Evolutionary conservation across 441 rosid species (phyloP).

Genomic region (Manihot esculenta): DNA sequence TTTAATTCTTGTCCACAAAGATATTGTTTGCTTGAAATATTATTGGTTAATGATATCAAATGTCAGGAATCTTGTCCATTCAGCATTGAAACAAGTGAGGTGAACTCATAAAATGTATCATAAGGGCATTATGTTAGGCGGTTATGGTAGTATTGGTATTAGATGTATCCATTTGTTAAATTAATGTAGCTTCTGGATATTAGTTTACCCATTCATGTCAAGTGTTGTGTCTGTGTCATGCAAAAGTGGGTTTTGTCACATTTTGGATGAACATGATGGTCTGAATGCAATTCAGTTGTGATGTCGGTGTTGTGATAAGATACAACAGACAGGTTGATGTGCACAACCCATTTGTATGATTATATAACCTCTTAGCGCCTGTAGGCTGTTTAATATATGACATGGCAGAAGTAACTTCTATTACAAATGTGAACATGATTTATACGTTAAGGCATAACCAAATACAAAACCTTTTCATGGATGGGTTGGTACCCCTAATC

Average conservation of each 20-base stretch:
- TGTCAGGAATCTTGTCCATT: background rate
- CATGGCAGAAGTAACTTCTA: background rate
- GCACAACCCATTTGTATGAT: background rate
- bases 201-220: background rate
- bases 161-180: background rate
- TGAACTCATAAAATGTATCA: background rate
- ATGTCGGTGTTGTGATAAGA: background rate
- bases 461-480: background rate
- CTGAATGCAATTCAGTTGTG: background rate
- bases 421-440: background rate
- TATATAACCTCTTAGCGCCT: background rate
- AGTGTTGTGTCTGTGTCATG: background rate
- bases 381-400: background rate
- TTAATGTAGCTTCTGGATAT: background rate
- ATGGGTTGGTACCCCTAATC: background rate
- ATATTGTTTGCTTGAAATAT: slow-evolving; percentile 4
- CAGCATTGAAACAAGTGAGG: background rate
- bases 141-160: background rate
- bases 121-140: background rate
- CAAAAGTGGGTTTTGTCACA: background rate
- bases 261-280: no score
- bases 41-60: background rate
- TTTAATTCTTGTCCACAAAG: background rate
- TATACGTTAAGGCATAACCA: background rate
- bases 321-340: background rate